Conservation (phyloP, 768 basidiomycete species). For the Gymnopilus dilepis region DNA sequence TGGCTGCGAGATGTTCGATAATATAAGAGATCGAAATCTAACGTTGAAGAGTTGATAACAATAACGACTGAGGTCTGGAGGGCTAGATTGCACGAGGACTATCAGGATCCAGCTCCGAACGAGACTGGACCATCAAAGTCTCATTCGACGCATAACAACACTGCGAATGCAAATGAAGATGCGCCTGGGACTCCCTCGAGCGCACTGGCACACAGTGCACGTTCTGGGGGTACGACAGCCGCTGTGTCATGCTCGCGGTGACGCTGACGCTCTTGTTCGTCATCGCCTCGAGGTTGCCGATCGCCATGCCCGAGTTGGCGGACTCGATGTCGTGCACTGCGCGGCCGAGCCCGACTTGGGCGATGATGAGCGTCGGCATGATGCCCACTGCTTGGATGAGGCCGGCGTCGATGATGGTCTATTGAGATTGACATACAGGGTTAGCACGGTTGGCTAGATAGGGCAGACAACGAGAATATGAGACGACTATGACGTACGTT, state of each 20-base stretch:
- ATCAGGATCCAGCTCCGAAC: not conserved
- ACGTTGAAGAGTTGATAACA: not conserved
- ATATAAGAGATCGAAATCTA: not conserved
- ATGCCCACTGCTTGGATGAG: slow-evolving; percentile 41
- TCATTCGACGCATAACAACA: slow-evolving; percentile 16
- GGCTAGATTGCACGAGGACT: not conserved
- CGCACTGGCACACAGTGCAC: slow-evolving; percentile 2
- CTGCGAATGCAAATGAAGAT: not conserved
- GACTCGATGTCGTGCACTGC: slow-evolving; percentile 33
- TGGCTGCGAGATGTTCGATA: not conserved
- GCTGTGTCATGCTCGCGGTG: not conserved
- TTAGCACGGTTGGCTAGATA: no score
- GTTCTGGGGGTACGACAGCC: not conserved
- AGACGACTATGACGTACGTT: slow-evolving; percentile 20
- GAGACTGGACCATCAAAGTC: not conserved
- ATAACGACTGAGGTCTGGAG: not conserved
- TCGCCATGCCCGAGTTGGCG: slow-evolving; percentile 17
- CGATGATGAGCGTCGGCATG: slow-evolving; percentile 42
- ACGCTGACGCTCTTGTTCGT: no score
- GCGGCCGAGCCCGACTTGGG: slow-evolving; percentile 37
- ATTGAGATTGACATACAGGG: not conserved
- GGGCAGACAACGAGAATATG: no score
- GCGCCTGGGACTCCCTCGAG: slow-evolving; percentile 11
- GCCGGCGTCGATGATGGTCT: slow-evolving; percentile 30
- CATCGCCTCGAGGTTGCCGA: slow-evolving; percentile 13